Percentiles rank a stretch among this genome's conserved stretches.
Conservation (phyloP, 768 basidiomycete species). For the Aureoboletus auriporus region DNA sequence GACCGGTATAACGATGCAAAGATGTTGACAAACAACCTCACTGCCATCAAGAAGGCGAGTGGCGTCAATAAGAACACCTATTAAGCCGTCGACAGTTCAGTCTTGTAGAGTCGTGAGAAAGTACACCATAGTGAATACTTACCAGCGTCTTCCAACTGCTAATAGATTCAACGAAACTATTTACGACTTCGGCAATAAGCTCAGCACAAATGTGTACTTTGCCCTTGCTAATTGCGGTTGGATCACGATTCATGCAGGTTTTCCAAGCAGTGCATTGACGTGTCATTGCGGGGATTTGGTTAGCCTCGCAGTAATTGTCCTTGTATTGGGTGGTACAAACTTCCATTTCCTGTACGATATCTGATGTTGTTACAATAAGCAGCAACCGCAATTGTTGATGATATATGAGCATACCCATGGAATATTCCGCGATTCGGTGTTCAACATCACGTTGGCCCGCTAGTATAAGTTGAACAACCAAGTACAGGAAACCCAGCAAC, state of each 20-base stretch:
- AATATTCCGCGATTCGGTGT: constrained; percentile 82
- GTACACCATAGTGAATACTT: constrained; percentile 28
- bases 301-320: constrained; percentile 74
- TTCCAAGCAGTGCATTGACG: constrained; percentile 88
- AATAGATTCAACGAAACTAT: constrained; percentile 95
- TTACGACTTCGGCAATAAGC: constrained; percentile 93
- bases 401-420: constrained; percentile 56
- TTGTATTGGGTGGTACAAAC: constrained; percentile 79
- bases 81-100: constrained; percentile 11
- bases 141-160: constrained; percentile 91
- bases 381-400: constrained; percentile 6
- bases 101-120: constrained; percentile 14
- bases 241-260: constrained; percentile 92
- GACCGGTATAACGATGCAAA: constrained; percentile 74
- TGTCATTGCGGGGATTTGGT: constrained; percentile 83
- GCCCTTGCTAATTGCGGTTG: constrained; percentile 63
- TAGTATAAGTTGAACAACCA: constrained; percentile 80
- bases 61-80: constrained; percentile 76
- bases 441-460: constrained; percentile 90
- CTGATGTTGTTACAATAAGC: constrained; percentile 37
- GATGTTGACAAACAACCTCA: constrained; percentile 68
- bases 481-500: constrained; percentile 77
- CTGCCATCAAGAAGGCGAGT: constrained; percentile 59
- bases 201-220: constrained; percentile 90
- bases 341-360: constrained; percentile 90